Base-by-base conservation (phyloP, 805 yeast species). In the Starmerella asiatica region DNA sequence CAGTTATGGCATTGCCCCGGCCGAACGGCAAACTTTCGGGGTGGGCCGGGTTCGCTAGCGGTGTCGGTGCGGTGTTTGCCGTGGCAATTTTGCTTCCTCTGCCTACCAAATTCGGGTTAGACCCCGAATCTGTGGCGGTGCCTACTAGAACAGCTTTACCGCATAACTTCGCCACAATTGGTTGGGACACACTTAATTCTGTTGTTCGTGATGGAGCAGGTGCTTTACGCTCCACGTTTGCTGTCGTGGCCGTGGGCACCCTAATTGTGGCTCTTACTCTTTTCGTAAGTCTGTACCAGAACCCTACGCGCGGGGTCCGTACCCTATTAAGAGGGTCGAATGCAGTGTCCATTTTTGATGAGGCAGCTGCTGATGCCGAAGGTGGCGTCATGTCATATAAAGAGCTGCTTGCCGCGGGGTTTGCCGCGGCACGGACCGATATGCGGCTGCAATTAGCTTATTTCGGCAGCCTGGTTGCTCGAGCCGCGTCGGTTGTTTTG, bases 11-110 rank as follows among this genome's bases (percentile, higher is more conserved):
- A 2, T 9, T 45, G 16, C 41, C 45, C 9, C 50, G 59, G 29
- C 58, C 62, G 34, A 70, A 67, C 46, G 84, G 83, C 2, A 69
- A 67, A 45, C 61, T 67, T 39, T 68, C 79, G 0, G 77, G 83
- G 0, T 52, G 75, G 18, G 66, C 78, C 32, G 86, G 86, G 14
- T 21, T 44, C 11, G 39, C 43, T 15, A 23, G 39, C 12, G 47
- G 47, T 2, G 15, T 44, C 5, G 47, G 59, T 0, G 86, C 70
- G 2, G 79, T 73, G n/a, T 73, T 71, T 4, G 78, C 70, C 6
- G 77, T 64, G 15, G 72, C 67, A 44, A 74, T 76, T 28, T 78
- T 55, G 11, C 58, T 53, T n/a, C 67, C 60, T 52, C 77, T 78
- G 3, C 86, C 88, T 21, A 69, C 53, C 8, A 83, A 53, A 8